These are phyloP conservation scores for Posidonia australis DNA, from an alignment of 106 monocot genomes.

Conservation along the genomic window DNA sequence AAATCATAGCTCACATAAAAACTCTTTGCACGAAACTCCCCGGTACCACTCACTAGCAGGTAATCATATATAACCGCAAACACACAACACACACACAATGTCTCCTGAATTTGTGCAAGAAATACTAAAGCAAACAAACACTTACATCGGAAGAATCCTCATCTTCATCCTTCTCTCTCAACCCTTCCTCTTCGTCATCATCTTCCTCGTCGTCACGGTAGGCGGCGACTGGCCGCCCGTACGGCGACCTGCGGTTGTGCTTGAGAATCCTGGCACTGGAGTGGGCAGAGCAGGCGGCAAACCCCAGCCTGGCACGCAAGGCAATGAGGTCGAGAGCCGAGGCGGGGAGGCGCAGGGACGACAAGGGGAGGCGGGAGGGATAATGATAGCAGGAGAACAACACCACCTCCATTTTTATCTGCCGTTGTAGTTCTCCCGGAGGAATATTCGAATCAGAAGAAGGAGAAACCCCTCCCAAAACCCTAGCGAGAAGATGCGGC, in stretches of 20 bases:
- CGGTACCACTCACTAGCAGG: too few species aligned
- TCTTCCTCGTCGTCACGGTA: conserved; percentile 9
- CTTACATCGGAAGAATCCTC: conserved; percentile 11
- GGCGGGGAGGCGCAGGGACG: neutral
- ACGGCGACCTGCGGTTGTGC: conserved; percentile 10
- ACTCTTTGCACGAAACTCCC: too few species aligned
- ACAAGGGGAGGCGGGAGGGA: neutral
- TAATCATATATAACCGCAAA: too few species aligned
- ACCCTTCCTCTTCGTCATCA: conserved; percentile 11
- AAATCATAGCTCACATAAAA: too few species aligned
- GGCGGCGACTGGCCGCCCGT: conserved; percentile 1
- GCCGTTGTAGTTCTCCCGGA: neutral
- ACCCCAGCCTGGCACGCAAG: neutral
- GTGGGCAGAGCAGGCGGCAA: conserved; percentile 7
- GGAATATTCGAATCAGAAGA: too few species aligned
- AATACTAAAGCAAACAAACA: neutral
- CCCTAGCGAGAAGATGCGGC: too few species aligned
- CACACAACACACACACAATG: too few species aligned
- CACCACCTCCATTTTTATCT: neutral
- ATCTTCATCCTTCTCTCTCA: conserved; percentile 3
- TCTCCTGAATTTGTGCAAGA: too few species aligned
- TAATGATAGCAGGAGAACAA: neutral
- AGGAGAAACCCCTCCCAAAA: too few species aligned
- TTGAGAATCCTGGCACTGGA: conserved; percentile 23
- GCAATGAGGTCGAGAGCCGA: neutral